Evolutionary conservation across 139 green algal species (phyloP).

Genomic region (Chlamydomonas schloesseri): DNA sequence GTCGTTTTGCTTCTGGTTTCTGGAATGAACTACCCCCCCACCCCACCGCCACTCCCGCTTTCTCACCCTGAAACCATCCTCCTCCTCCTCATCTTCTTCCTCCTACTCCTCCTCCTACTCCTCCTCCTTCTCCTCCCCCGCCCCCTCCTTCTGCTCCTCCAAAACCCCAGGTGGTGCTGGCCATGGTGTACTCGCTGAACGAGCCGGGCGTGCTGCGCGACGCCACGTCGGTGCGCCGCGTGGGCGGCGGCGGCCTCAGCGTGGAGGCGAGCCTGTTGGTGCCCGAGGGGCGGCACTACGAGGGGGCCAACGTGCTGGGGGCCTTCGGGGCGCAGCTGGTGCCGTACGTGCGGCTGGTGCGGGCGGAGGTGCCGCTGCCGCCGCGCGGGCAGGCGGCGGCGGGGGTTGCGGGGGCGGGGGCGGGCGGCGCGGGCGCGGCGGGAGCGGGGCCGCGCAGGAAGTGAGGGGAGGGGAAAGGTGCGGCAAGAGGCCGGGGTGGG

Average conservation of each 20-base stretch:
- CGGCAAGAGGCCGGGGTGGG: neutral
- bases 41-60: too few species aligned
- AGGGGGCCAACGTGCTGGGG: constrained; percentile 17
- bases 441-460: neutral
- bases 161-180: constrained; percentile 12
- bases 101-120: too few species aligned
- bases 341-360: constrained; percentile 13
- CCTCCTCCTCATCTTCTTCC: too few species aligned
- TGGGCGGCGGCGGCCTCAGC: neutral
- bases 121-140: neutral
- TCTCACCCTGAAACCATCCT: too few species aligned
- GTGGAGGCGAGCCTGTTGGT: constrained; percentile 24
- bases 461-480: too few species aligned
- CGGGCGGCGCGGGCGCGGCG: neutral
- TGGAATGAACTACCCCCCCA: too few species aligned
- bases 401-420: neutral
- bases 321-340: neutral
- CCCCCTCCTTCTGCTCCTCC: neutral
- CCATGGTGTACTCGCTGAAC: neutral
- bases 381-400: neutral
- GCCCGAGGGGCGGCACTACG: constrained; percentile 35
- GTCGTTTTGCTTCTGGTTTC: too few species aligned
- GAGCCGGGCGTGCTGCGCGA: constrained; percentile 26
- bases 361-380: constrained; percentile 9
- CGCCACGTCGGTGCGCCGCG: neutral